Evolutionary conservation across 345 rosid species (phyloP), one percentile per base, ranked within the genome.

Genomic region (Trapa bicornis): DNA sequence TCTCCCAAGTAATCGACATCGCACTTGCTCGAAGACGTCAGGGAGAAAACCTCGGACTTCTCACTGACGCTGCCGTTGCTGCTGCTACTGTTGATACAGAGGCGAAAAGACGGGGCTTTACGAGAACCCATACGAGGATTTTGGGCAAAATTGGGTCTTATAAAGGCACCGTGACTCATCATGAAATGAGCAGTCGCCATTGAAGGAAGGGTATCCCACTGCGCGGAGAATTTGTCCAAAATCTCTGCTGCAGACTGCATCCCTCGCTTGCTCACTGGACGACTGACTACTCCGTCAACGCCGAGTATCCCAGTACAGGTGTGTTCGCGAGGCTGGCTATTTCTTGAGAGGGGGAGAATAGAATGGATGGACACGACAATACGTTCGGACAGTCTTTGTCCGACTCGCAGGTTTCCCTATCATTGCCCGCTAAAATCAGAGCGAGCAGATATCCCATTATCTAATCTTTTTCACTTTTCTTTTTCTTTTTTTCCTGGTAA

Each of bases 1-100:
- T 90, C 80, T 35, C 98, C 98, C 65, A 93, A 76, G 78, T 93
- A 93, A 79, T 93, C 98, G n/a, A 93, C 82, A 50, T 87, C 92
- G 68, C 32, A 75, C 68, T 80, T 82, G 52, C 79, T 75, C 45
- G 96, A 80, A 35, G 89, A 79, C 3, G 92, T 90, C 61, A 90
- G 82, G 2, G 92, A 88, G 68, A 93, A 93, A 52, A 83, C 74
- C 42, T 84, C 88, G 5, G 61, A 8, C 67, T 70, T 70, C 57
- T 53, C 48, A 45, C 48, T 45, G 48, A 45, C 48, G 48, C 48
- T 45, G 8, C 48, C 52, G 13, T 12, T 35, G 35, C 72, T 37
- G 17, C 66, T n/a, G 71, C 71, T 39, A 32, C 67, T 61, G 45
- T 47, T 41, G n/a, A 33, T 33, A n/a, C 12, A 7, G 66, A 62